These are phyloP conservation scores for Elongisporangium prolatum DNA, from an alignment of 352 stramenopile species.

Conservation along the genomic window DNA sequence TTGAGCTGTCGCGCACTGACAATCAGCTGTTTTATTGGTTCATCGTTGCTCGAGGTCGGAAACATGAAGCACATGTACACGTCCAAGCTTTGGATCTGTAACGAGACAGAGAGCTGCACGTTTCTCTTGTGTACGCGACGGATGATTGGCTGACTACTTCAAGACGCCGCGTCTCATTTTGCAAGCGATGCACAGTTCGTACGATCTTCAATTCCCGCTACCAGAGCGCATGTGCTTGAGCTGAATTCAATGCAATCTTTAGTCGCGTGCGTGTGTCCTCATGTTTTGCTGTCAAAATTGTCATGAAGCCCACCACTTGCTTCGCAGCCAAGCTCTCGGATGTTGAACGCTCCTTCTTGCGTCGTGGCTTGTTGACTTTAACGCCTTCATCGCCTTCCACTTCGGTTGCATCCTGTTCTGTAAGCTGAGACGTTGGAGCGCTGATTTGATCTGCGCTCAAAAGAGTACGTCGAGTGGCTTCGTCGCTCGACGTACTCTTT, in stretches of 20 bases:
- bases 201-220: conserved; percentile 35
- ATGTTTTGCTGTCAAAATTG: conserved; percentile 29
- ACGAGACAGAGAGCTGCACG: conserved; percentile 51
- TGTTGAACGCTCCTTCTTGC: background rate
- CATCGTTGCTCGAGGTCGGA: background rate
- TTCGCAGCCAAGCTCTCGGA: conserved; percentile 26
- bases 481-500: conserved; percentile 39
- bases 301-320: conserved; percentile 43
- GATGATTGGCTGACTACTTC: conserved; percentile 34
- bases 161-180: conserved; percentile 37
- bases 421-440: background rate
- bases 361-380: background rate
- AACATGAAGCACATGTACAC: conserved; percentile 67
- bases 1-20: conserved; percentile 35
- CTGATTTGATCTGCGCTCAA: background rate
- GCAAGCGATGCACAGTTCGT: conserved; percentile 37
- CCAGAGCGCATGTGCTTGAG: conserved; percentile 14
- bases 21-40: conserved; percentile 4
- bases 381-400: conserved; percentile 20
- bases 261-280: background rate
- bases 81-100: conserved; percentile 71
- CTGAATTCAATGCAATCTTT: too few relatives aligned
- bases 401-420: conserved; percentile 20
- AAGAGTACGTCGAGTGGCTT: too few relatives aligned
- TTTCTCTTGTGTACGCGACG: conserved; percentile 41